A percentile compares a stretch with the other conserved stretches of the same genome.
phyloP scores from a whole-genome alignment of 192 early-diverging fungal species.

The Linnemannia hyalina region DNA sequence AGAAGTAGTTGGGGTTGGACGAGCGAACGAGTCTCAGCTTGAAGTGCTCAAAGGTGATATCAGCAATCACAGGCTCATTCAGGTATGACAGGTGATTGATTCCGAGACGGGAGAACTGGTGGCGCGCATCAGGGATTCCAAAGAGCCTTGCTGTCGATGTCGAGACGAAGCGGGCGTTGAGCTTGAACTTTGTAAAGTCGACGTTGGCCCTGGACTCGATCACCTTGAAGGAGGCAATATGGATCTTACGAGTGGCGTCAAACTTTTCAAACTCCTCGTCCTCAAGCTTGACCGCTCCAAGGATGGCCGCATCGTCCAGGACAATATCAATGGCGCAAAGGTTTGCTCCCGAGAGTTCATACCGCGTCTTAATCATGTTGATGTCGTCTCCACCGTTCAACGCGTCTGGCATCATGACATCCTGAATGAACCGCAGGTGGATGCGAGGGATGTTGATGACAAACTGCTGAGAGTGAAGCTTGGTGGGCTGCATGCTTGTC shows the following conservation, averaged over 20 bases:
- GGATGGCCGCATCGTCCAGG: slow-evolving; percentile 63
- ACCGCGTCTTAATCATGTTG: slow-evolving; percentile 65
- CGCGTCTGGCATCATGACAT: slow-evolving; percentile 75
- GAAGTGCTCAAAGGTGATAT: slow-evolving; percentile 59
- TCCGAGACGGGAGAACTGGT: slow-evolving; percentile 58
- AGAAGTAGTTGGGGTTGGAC: slow-evolving; percentile 63
- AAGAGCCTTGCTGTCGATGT: slow-evolving; percentile 61
- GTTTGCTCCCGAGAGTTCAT: slow-evolving; percentile 69
- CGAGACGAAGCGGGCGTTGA: slow-evolving; percentile 71
- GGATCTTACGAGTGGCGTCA: slow-evolving; percentile 55
- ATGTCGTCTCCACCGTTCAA: slow-evolving; percentile 62
- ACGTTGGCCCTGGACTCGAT: slow-evolving; percentile 68
- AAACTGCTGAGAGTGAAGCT: slow-evolving; percentile 65
- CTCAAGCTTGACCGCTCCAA: slow-evolving; percentile 64
- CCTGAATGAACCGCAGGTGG: slow-evolving; percentile 79
- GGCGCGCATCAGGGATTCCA: slow-evolving; percentile 71
- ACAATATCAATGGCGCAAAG: slow-evolving; percentile 76
- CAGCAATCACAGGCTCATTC: slow-evolving; percentile 65
- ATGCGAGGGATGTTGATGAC: slow-evolving; percentile 66
- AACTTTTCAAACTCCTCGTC: slow-evolving; percentile 66
- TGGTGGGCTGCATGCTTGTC: slow-evolving; percentile 62
- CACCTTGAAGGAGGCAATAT: slow-evolving; percentile 61
- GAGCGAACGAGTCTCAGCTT: slow-evolving; percentile 62
- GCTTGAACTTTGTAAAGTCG: slow-evolving; percentile 65
- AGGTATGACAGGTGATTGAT: slow-evolving; percentile 42